Evolutionary conservation across 768 basidiomycete genomes (phyloP).

Genomic region (Pleurotus pulmonarius): DNA sequence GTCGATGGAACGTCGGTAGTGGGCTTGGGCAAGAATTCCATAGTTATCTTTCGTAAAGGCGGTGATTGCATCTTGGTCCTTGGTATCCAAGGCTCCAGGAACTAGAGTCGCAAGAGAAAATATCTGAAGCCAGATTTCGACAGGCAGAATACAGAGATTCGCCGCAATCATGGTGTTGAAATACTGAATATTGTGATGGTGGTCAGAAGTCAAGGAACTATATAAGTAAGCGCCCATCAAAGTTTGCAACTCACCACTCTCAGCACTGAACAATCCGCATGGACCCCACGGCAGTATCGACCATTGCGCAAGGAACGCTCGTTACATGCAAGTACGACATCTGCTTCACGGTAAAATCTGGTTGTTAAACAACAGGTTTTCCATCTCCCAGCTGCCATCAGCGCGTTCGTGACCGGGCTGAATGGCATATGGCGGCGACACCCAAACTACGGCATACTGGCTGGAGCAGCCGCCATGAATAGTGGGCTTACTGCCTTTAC

Average conservation of each 20-base stretch:
- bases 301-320: constrained; percentile 54
- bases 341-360: constrained; percentile 7
- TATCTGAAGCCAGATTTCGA: constrained; percentile 24
- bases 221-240: background rate
- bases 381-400: constrained; percentile 63
- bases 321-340: constrained; percentile 80
- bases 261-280: background rate
- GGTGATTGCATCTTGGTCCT: constrained; percentile 18
- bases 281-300: constrained; percentile 26
- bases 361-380: background rate
- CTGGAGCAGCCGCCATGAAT: constrained; percentile 65
- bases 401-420: constrained; percentile 46
- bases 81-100: constrained; percentile 19
- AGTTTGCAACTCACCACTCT: too few species aligned
- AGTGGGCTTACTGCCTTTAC: constrained; percentile 66
- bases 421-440: constrained; percentile 44
- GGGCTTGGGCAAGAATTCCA: constrained; percentile 15
- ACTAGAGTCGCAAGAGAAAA: constrained; percentile 18
- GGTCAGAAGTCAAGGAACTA: background rate
- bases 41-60: constrained; percentile 20
- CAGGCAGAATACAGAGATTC: constrained; percentile 11
- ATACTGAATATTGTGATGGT: background rate
- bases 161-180: too few species aligned
- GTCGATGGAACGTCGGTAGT: constrained; percentile 15
- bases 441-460: constrained; percentile 42